phyloP scores from a whole-genome alignment of 768 basidiomycete species.

The Tulasnella sp. region DNA sequence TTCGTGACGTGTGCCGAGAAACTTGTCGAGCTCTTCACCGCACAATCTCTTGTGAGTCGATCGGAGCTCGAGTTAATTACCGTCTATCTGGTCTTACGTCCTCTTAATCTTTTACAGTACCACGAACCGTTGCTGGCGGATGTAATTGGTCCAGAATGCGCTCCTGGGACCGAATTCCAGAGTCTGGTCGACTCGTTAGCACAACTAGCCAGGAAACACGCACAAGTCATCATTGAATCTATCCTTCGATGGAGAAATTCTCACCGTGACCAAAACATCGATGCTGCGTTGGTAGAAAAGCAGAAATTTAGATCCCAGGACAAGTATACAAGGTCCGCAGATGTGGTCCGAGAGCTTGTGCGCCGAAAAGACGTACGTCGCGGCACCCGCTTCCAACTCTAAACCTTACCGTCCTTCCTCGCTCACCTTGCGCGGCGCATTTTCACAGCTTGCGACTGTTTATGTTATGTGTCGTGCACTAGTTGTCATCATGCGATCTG shows the following conservation, averaged over 20 bases:
- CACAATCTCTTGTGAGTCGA: constrained; percentile 62
- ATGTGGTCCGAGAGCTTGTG: constrained; percentile 24
- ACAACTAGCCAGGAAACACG: constrained; percentile 80
- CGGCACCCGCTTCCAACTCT: not conserved
- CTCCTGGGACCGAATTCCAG: constrained; percentile 68
- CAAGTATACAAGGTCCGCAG: constrained; percentile 4
- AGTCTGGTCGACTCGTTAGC: constrained; percentile 82
- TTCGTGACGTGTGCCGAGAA: constrained; percentile 79
- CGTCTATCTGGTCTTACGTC: too few relatives aligned
- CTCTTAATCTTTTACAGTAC: constrained; percentile 52
- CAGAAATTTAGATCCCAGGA: constrained; percentile 22
- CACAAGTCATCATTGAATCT: constrained; percentile 82
- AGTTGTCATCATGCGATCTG: constrained; percentile 70
- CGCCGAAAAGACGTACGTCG: constrained; percentile 40
- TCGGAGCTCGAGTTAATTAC: too few relatives aligned
- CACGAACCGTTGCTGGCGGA: constrained; percentile 67
- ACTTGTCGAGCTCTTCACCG: constrained; percentile 77
- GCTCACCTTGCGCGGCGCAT: not conserved
- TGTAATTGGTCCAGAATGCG: constrained; percentile 71
- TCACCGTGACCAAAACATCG: constrained; percentile 57
- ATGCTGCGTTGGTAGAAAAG: not conserved
- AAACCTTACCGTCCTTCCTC: not conserved
- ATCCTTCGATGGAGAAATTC: constrained; percentile 84
- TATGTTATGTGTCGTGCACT: constrained; percentile 91
- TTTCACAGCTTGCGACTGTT: constrained; percentile 63